Evolutionary conservation across 2,329 filamentous ascomycete species (phyloP), one percentile per base, ranked within the genome.

Genomic region (Dothideomycetes sp.): DNA sequence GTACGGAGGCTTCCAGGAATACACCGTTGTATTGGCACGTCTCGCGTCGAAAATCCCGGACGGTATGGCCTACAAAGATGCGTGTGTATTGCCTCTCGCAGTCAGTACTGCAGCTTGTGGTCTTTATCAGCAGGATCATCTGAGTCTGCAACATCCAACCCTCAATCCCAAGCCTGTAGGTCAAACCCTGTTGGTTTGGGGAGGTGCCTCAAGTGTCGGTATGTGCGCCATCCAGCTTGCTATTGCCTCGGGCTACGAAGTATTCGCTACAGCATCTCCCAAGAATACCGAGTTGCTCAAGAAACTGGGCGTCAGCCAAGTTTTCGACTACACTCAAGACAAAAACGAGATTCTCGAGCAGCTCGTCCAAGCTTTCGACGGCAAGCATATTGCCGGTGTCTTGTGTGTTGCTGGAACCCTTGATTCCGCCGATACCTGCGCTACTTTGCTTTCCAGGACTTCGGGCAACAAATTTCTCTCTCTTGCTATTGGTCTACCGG

Each of bases 161-260:
- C 5, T 36, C 9, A n/a, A 18, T 17, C 28, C 33, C 8, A 45
- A 56, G 25, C 13, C 47, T 2, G 54, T 48, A 4, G 55, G 55
- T 12, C 56, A 64, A 34, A 50, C 57, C 33, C 27, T 68, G 0
- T 48, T 74, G 4, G 52, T 74, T 11, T 75, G 69, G 67, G 71
- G 71, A n/a, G 73, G 71, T 0, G 63, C 67, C 3, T 64, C 65
- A 0, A 61, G 58, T 12, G 66, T 70, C 0, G 69, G 70, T 1
- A 61, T 61, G 28, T 64, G 61, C 30, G 65, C 64, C 1, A 63
- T 71, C 9, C 70, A 73, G 45, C 55, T 73, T 1, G 61, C 63
- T 1, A 52, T 56, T 5, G 61, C 60, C 0, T 60, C 64, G 1
- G 69, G 69, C 0, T 69, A 65, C 44, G 54, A 65, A 11, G 68